Conservation (phyloP, 495 filamentous ascomycete species). For the Oidiodendron maius region DNA sequence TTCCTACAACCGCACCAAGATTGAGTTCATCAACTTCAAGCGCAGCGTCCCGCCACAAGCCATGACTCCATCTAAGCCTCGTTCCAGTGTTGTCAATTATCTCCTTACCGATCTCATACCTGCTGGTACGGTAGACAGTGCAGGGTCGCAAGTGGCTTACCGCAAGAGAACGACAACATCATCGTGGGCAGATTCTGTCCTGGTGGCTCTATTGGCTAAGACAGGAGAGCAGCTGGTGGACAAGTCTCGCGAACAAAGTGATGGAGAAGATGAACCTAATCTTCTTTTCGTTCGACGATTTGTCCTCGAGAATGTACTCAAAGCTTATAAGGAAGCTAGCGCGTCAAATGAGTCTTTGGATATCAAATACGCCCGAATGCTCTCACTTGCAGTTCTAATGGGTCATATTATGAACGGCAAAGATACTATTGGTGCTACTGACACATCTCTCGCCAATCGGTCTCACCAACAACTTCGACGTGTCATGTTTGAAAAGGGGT, state of each 20-base stretch:
- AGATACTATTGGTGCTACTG: slow-evolving; percentile 46
- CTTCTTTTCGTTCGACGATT: slow-evolving; percentile 90
- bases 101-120: slow-evolving; percentile 82
- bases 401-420: slow-evolving; percentile 81
- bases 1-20: slow-evolving; percentile 88
- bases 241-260: slow-evolving; percentile 40
- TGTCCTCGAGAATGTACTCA: slow-evolving; percentile 86
- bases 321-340: slow-evolving; percentile 86
- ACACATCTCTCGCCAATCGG: slow-evolving; percentile 28
- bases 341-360: slow-evolving; percentile 76
- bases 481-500: slow-evolving; percentile 98
- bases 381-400: slow-evolving; percentile 85
- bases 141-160: slow-evolving; percentile 59
- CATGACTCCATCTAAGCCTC: slow-evolving; percentile 87
- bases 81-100: slow-evolving; percentile 89
- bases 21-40: slow-evolving; percentile 99
- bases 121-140: slow-evolving; percentile 64
- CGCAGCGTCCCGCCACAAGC: slow-evolving; percentile 72
- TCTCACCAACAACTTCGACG: slow-evolving; percentile 75
- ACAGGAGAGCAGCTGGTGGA: slow-evolving; percentile 69
- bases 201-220: slow-evolving; percentile 82
- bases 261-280: slow-evolving; percentile 76
- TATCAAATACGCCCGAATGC: slow-evolving; percentile 76
- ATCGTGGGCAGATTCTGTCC: slow-evolving; percentile 71
- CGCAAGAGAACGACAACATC: slow-evolving; percentile 84